Conservation (phyloP, 805 yeast species). For the Yamadazyma scolyti region DNA sequence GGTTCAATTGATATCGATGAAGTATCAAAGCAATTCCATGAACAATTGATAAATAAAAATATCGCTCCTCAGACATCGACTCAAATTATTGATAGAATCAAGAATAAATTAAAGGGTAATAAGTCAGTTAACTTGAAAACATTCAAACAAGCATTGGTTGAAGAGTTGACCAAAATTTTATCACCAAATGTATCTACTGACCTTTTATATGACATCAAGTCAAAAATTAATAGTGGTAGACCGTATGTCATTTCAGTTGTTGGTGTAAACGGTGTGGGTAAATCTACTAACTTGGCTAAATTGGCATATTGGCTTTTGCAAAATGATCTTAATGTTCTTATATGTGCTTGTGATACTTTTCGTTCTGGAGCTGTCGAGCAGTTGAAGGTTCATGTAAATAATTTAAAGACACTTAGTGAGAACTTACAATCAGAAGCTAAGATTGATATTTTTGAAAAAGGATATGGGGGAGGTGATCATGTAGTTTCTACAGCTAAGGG, state of each 20-base stretch:
- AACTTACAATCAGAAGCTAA: slow-evolving; percentile 37
- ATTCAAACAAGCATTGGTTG: slow-evolving; percentile 61
- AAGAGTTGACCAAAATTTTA: slow-evolving; percentile 69
- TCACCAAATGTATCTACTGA: slow-evolving; percentile 93
- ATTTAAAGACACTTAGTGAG: slow-evolving; percentile 65
- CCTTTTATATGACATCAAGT: slow-evolving; percentile 73
- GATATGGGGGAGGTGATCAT: slow-evolving; percentile 93
- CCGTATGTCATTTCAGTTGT: slow-evolving; percentile 97
- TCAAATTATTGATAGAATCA: slow-evolving; percentile 65
- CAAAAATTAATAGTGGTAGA: slow-evolving; percentile 22
- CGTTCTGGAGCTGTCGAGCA: slow-evolving; percentile 99
- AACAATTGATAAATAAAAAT: slow-evolving; percentile 79
- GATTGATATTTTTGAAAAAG: slow-evolving; percentile 86
- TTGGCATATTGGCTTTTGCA: slow-evolving; percentile 94
- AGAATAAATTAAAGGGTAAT: slow-evolving; percentile 67
- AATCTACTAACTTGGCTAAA: slow-evolving; percentile 91
- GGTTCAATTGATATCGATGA: slow-evolving; percentile 49
- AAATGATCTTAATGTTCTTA: slow-evolving; percentile 78
- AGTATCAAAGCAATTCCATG: slow-evolving; percentile 61
- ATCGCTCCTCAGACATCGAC: slow-evolving; percentile 89
- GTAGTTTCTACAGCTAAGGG: slow-evolving; percentile 91
- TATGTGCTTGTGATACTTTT: slow-evolving; percentile 97
- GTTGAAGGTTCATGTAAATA: slow-evolving; percentile 86
- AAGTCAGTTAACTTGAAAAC: slow-evolving; percentile 67
- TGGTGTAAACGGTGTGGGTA: slow-evolving; percentile 98